Base-by-base conservation (phyloP, 2,329 filamentous ascomycete genomes). In the Myriosclerotinia curreyana region DNA sequence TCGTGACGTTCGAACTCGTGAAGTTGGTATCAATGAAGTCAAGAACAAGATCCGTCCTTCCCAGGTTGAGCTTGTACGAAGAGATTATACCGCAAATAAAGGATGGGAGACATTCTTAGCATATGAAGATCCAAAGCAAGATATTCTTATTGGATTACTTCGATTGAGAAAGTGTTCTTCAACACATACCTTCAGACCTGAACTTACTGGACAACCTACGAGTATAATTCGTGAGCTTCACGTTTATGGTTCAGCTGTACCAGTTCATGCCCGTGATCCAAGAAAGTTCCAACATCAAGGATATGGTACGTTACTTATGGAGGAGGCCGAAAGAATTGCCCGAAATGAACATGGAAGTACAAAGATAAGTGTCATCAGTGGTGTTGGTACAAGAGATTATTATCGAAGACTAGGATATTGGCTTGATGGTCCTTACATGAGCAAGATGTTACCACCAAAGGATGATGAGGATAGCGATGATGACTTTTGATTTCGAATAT, bases 51-150 rank as follows among this genome's bases (percentile, higher is more conserved):
- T 99, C 70, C 85, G 94, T 1, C 95, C 95, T 0, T 96, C 93
- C 69, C 94, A 99, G 76, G 91, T 99, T 65, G 95, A 99, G 80
- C 86, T 99, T 25, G 89, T 99, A 38, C 88, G 95, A 34, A 85
- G 95, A 69, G 95, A 99, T 78, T 99, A 99, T 77, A 84, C 86
- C 0, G 95, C 95, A 70, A 99, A 99, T 75, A 93, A 90, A 48
- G 96, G 95, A 31, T 99, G 95, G 95, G 95, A 99, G 78, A 99
- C 95, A 0, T 99, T 99, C 79, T 81, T 99, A 6, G 93, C 95
- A 1, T 99, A 99, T 74, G 95, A 99, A 75, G 95, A 99, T 71
- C 94, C 95, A 0, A 97, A 97, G 80, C 95, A 99, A 76, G 95
- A 99, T 75, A 99, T 99, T 64, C 81, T 99, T 4, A 96, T 99